Conservation (phyloP, 257 asterid genomes). For the Fraxinus americana region DNA sequence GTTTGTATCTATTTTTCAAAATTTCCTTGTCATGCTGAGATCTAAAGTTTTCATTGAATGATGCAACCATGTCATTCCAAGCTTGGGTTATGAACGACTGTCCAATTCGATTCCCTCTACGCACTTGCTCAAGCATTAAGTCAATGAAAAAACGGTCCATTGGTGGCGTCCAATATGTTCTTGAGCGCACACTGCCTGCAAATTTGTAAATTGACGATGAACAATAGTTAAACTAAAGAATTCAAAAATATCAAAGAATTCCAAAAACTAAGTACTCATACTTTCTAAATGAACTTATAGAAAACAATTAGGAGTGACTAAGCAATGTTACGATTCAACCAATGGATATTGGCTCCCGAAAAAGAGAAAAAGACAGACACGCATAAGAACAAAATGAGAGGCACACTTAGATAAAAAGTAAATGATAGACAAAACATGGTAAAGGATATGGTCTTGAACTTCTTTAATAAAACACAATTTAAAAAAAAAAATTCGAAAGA, state of each 20-base stretch:
- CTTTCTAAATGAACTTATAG: background rate
- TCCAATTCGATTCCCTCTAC: conserved; percentile 39
- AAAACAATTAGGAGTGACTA: background rate
- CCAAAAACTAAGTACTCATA: background rate
- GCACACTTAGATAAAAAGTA: background rate
- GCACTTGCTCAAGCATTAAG: conserved; percentile 44
- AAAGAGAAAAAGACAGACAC: background rate
- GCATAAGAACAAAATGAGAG: background rate
- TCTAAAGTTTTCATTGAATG: conserved; percentile 39
- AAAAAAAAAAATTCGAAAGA: background rate
- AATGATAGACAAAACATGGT: background rate
- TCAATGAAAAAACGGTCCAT: conserved; percentile 45
- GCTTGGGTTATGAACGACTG: conserved; percentile 47
- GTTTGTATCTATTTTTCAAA: conserved; percentile 48
- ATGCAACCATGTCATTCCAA: conserved; percentile 41
- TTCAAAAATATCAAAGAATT: background rate
- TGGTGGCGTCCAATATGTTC: conserved; percentile 52
- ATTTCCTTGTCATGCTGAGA: conserved; percentile 40
- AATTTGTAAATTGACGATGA: conserved; percentile 18
- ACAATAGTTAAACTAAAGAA: background rate
- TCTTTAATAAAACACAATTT: background rate
- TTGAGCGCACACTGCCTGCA: conserved; percentile 40
- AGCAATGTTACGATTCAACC: background rate
- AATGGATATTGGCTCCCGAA: background rate
- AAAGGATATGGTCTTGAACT: conserved; percentile 5